Conservation (phyloP, 306 rosid species). For the Begonia peltatifolia region DNA sequence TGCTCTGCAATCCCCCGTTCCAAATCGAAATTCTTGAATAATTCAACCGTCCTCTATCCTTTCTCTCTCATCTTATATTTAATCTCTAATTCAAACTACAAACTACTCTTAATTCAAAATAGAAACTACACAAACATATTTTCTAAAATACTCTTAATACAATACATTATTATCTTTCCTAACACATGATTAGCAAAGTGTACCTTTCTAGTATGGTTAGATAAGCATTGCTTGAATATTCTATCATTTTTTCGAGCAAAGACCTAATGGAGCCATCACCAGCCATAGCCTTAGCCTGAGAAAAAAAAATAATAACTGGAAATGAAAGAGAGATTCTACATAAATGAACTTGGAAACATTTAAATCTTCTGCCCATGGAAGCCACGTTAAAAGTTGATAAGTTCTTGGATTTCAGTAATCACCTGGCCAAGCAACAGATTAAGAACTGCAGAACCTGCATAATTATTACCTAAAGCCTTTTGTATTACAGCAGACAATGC, state of each 20-base stretch:
- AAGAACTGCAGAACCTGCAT: conserved; percentile 88
- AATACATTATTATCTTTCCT: too few species aligned
- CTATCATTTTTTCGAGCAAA: conserved; percentile 85
- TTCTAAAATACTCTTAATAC: too few species aligned
- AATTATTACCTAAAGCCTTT: conserved; percentile 59
- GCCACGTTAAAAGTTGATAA: background rate
- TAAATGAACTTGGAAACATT: background rate
- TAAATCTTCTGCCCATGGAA: background rate
- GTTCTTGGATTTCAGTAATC: conserved; percentile 5
- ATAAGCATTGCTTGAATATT: conserved; percentile 88
- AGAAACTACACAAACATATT: too few species aligned
- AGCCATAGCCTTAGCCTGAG: conserved; percentile 98
- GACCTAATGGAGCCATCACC: conserved; percentile 86
- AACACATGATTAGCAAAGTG: conserved; percentile 1
- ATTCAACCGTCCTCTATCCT: too few species aligned
- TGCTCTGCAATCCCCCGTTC: too few species aligned
- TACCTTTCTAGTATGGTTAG: conserved; percentile 90
- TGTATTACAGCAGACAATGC: conserved; percentile 67
- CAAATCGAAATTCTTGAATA: too few species aligned
- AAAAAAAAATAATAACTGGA: conserved; percentile 11
- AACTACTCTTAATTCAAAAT: too few species aligned
- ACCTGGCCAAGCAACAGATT: conserved; percentile 96
- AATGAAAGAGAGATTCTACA: background rate
- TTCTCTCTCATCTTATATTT: too few species aligned
- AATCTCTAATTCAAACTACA: too few species aligned